phyloP scores from a whole-genome alignment of 805 yeast genomes.

The Suhomyces sp. region DNA sequence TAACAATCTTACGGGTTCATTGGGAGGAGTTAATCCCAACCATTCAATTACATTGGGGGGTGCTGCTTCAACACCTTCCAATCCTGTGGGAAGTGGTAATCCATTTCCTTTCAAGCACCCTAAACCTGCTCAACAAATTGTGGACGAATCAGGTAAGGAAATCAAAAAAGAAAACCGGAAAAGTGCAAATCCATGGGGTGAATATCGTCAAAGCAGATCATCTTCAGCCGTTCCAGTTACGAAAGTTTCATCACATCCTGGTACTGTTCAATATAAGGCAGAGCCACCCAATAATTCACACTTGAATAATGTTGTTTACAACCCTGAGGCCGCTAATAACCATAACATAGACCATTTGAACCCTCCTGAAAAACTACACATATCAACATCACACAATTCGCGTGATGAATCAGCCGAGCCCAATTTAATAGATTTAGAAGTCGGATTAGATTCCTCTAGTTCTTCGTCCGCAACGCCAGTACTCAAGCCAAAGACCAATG shows the following conservation, averaged over 20 bases:
- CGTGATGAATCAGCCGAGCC: slow-evolving; percentile 16
- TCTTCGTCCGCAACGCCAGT: slow-evolving; percentile 19
- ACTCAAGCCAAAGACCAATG: slow-evolving; percentile 12
- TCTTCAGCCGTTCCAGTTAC: slow-evolving; percentile 3
- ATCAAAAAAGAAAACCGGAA: slow-evolving; percentile 8
- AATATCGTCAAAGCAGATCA: slow-evolving; percentile 16
- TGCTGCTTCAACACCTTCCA: no score
- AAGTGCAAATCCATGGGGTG: slow-evolving; percentile 37
- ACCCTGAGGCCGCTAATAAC: no score
- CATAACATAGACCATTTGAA: no score
- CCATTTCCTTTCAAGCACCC: slow-evolving; percentile 10
- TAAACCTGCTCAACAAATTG: not conserved
- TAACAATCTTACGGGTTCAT: no score
- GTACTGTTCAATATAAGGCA: not conserved
- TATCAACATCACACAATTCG: no score
- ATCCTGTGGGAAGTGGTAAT: not conserved
- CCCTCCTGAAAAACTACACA: no score
- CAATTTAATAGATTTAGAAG: slow-evolving; percentile 37
- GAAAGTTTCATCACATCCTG: slow-evolving; percentile 7
- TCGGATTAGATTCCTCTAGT: slow-evolving; percentile 29
- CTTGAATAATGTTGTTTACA: no score
- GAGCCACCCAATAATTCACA: no score
- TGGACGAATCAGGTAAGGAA: not conserved
- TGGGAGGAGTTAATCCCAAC: no score
- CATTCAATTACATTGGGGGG: no score